Conservation (phyloP, 768 basidiomycete species). For the Phallus indusiatus region DNA sequence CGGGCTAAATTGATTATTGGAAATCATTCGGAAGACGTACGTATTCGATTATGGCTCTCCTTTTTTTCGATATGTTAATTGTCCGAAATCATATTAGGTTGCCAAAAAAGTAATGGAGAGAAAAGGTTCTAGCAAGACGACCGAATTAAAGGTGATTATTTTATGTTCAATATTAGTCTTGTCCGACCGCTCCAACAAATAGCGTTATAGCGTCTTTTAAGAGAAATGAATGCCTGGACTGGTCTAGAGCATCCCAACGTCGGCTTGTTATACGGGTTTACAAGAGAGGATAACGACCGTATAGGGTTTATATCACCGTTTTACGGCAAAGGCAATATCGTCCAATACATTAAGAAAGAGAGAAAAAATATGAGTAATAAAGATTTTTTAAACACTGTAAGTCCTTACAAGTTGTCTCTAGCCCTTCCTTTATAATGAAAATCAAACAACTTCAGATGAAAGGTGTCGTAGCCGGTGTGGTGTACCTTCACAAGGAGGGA, state of each 20-base stretch:
- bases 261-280: not conserved
- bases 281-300: not conserved
- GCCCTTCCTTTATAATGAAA: not conserved
- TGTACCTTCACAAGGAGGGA: not conserved
- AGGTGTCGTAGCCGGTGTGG: not conserved
- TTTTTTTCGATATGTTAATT: not conserved
- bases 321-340: slow-evolving; percentile 7
- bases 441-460: not conserved
- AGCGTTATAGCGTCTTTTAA: not conserved
- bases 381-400: not conserved
- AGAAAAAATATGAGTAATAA: not conserved
- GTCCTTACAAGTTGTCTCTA: not conserved
- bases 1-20: not conserved
- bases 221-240: slow-evolving; percentile 6
- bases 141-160: not conserved
- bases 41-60: not conserved
- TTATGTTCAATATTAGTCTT: not conserved
- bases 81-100: not conserved
- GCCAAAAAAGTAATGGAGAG: not conserved
- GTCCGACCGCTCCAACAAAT: not conserved
- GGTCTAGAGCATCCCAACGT: slow-evolving; percentile 5
- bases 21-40: not conserved
- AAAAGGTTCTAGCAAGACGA: not conserved
- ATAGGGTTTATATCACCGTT: slow-evolving; percentile 8
- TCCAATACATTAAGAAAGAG: not conserved